Evolutionary conservation across 1,139 yeast species (phyloP), one percentile per base, ranked within the genome.

Genomic region (Magnusiomyces sp.): DNA sequence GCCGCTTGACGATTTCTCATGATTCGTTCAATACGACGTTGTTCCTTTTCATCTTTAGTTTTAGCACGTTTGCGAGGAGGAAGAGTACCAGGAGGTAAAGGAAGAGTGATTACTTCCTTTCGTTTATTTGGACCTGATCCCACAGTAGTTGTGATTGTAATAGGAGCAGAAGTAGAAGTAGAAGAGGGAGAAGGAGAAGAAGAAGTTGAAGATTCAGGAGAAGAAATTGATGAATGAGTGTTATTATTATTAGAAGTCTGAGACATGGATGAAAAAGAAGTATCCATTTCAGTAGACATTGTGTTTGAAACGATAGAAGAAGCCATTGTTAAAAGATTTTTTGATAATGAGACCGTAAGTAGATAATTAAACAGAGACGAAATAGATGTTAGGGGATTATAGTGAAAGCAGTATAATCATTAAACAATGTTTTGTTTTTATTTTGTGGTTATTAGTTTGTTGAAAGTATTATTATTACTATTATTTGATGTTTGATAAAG

Each of bases 21-120:
- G 50, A 92, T 89, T 53, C 98, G 75, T 70, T 92, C 97, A 49
- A 90, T 80, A 50, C 96, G 78, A 56, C 98, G 83, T 69, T 90
- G 97, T 69, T 92, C 97, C 71, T 90, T 92, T 71, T 92, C 98
- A 68, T 90, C 97, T 61, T 86, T 80, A 41, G 98, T 92, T 73
- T 86, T 88, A 10, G 98, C 98, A 60, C 97, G 79, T 71, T 92
- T 92, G 56, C 98, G 79, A 50, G 97, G 97, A 33, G 97, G 97
- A 55, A 90, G 74, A 32, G 87, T 61, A 2, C 69, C 71, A 20
- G 65, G 63, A 10, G 68, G 69, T 33, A 63, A 62, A 13, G 71
- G 71, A 46, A 63, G 57, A 20, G 61, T 59, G 60, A 62, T 58
- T 34, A 58, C 56, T 48, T 58, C 62, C 48, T 59, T 62, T 17